Conservation (phyloP, 768 basidiomycete species). For the Tricholoma flavovirens region DNA sequence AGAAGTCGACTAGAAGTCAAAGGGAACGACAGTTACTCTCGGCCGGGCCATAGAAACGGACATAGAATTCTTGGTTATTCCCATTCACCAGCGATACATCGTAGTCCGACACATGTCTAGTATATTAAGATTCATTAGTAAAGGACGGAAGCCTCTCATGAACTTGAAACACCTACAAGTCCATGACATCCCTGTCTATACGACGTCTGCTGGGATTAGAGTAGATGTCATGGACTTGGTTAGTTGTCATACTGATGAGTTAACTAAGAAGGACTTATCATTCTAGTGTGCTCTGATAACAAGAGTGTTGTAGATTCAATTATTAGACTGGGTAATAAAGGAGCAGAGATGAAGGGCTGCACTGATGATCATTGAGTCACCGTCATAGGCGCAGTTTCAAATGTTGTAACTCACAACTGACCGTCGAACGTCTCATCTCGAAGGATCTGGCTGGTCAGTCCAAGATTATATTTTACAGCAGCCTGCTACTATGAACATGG, state of each 20-base stretch:
- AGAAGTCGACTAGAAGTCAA: not conserved
- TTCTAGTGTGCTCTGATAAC: constrained; percentile 22
- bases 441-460: not conserved
- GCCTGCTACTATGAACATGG: not conserved
- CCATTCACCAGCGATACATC: constrained; percentile 97
- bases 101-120: constrained; percentile 96
- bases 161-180: constrained; percentile 58
- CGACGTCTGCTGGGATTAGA: constrained; percentile 84
- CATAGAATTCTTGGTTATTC: constrained; percentile 98
- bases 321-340: not conserved
- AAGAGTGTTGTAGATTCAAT: not conserved
- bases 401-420: too few relatives aligned
- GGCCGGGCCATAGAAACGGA: constrained; percentile 87
- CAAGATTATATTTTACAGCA: not conserved
- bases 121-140: constrained; percentile 8
- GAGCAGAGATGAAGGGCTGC: not conserved
- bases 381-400: not conserved
- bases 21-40: constrained; percentile 67
- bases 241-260: constrained; percentile 1
- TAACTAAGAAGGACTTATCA: constrained; percentile 48
- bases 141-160: constrained; percentile 3
- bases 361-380: not conserved
- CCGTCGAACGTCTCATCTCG: not conserved
- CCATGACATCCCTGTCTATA: constrained; percentile 99
- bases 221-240: constrained; percentile 33